Percentiles rank a stretch among this genome's conserved stretches.
These are phyloP conservation scores for Stagonosporopsis rhizophila DNA, from an alignment of 2,329 filamentous ascomycete species.

Conservation along the genomic window DNA sequence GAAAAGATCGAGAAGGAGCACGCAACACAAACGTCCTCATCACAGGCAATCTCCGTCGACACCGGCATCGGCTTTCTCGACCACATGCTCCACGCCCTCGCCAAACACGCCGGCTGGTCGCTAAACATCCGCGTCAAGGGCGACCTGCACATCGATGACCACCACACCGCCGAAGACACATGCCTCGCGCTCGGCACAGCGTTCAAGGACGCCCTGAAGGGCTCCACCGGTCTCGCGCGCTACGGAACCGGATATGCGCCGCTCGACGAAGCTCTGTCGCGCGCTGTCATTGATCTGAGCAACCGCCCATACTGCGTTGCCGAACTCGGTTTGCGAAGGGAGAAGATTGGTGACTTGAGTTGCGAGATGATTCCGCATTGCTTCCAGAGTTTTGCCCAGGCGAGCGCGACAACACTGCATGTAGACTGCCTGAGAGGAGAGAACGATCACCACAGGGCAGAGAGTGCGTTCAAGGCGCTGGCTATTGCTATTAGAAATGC, in stretches of 20 bases:
- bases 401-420: constrained; percentile 89
- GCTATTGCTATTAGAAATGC: constrained; percentile 85
- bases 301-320: constrained; percentile 88
- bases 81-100: constrained; percentile 97
- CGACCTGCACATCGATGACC: constrained; percentile 96
- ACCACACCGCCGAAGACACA: constrained; percentile 96
- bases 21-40: constrained; percentile 82
- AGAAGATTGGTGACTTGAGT: constrained; percentile 92
- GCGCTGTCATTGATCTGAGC: constrained; percentile 92
- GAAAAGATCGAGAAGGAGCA: constrained; percentile 64
- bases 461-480: constrained; percentile 96
- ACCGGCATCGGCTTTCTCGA: constrained; percentile 98
- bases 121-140: constrained; percentile 82
- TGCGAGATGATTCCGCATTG: constrained; percentile 96
- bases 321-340: constrained; percentile 82
- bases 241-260: constrained; percentile 94
- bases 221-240: constrained; percentile 80
- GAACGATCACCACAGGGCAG: constrained; percentile 95
- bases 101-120: constrained; percentile 96
- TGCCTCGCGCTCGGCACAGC: constrained; percentile 89
- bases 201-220: constrained; percentile 81
- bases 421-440: constrained; percentile 89
- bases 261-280: constrained; percentile 91
- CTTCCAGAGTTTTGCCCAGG: constrained; percentile 91
- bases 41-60: constrained; percentile 85